Evolutionary conservation across 2,329 filamentous ascomycete genomes (phyloP), one percentile per base, ranked within the genome.

Genomic region (Penicillium olsonii): DNA sequence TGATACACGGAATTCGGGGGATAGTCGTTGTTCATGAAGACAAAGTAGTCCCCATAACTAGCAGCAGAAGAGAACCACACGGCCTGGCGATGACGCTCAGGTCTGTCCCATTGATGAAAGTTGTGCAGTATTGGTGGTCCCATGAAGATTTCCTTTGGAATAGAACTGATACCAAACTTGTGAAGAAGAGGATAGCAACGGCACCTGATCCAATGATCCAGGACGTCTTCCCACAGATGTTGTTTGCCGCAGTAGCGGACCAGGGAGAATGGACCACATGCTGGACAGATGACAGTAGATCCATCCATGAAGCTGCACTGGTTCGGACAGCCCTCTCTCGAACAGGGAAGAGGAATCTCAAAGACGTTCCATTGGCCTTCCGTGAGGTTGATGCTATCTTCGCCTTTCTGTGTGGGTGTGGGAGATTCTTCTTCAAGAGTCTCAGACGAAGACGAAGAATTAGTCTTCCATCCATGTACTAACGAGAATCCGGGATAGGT

Each of bases 181-280:
- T 63, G 46, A 0, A 40, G n/a, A 42, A 70, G 62, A n/a, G 51
- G 39, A 7, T 41, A 26, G 12, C 55, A 37, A 2, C 56, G 54
- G 24, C 68, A 69, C 17, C 44, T 22, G 1, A 34, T 2, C 70
- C 71, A 75, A 56, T 75, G 73, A 5, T 22, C n/a, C 44, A 63
- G 61, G 42, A 68, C 52, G 38, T 73, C 68, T 12, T 60, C 56
- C 40, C 68, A 55, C 5, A 73, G 55, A 45, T 75, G 71, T 17
- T 64, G 48, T 40, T 65, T 63, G 33, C 55, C 54, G 58, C 73
- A 75, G 54, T 74, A 75, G 14, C 70, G 66, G n/a, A 66, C 49
- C 34, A 56, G 55, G 8, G 70, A 71, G 52, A 60, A 67, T 1
- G 73, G 68, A 4, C 73, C 71, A 52, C 73, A 75, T 5, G 62